Evolutionary conservation across 225 moss, liverwort and hornwort species (phyloP).

Genomic region (Climacium dendroides): DNA sequence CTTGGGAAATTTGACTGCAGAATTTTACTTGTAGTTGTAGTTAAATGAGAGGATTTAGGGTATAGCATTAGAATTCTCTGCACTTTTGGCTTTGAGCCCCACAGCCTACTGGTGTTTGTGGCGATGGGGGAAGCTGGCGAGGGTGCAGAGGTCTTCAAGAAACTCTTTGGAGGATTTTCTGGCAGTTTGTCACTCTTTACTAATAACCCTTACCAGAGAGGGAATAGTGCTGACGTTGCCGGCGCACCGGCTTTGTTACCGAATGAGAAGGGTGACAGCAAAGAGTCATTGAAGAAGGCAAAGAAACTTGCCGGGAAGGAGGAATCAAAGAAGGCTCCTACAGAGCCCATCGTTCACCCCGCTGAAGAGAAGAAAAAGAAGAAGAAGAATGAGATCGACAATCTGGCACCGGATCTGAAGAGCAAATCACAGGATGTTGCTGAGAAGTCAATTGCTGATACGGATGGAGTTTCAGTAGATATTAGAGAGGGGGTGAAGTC

Average conservation of each 20-base stretch:
- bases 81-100: not conserved
- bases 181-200: constrained; percentile 75
- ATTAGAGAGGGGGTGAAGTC: constrained; percentile 1
- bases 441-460: not conserved
- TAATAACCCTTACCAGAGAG: constrained; percentile 70
- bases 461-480: not conserved
- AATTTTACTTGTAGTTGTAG: not conserved
- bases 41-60: not conserved
- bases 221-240: constrained; percentile 1
- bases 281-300: constrained; percentile 3
- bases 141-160: constrained; percentile 47
- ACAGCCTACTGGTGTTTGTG: not conserved
- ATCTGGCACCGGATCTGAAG: not conserved
- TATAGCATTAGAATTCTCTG: not conserved
- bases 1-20: not conserved
- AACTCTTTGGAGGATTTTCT: constrained; percentile 67
- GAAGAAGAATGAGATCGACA: constrained; percentile 2
- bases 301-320: not conserved
- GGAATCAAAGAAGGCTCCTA: not conserved
- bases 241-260: not conserved
- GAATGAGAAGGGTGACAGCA: not conserved
- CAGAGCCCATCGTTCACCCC: not conserved
- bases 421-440: not conserved
- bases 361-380: constrained; percentile 26
- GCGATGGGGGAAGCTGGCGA: constrained; percentile 43